Evolutionary conservation across 2,329 filamentous ascomycete species (phyloP), one percentile per base, ranked within the genome.

Genomic region (Pseudogymnoascus sp.): DNA sequence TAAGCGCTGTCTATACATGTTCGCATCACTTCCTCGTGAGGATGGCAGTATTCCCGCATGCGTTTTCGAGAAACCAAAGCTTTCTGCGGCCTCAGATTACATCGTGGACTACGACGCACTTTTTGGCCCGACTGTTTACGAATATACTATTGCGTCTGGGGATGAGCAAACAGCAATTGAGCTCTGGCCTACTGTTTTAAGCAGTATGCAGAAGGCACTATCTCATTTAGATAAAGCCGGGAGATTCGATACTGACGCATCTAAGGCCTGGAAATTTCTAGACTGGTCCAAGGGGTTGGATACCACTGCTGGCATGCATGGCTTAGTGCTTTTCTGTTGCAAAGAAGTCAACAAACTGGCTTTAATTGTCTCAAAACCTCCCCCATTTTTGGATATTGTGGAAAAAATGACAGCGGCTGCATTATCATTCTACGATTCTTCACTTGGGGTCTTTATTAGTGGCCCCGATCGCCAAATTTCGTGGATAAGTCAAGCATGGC

Each of bases 41-140:
- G 73, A 75, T 64, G 69, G 66, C 11, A 70, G 69, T n/a, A 61
- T 75, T 11, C 72, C 73, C 1, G 73, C 73, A 1, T 74, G 72
- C 61, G 38, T 75, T 12, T 74, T 74, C 61, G 73, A 75, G 63
- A 69, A 71, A 49, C 72, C 72, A 8, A 68, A 63, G 19, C 65
- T 74, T 4, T 63, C 66, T 4, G 65, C 72, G 0, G 71, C 71
- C 0, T 67, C 70, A 2, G 73, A 75, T 52, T 75, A 75, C 61
- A 74, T 75, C 31, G 69, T 74, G 10, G 73, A 75, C 63, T 75
- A 75, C 64, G 73, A 75, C 55, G 71, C 72, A 1, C 67, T 75
- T 12, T 75, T 74, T 61, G 70, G 68, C 6, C 66, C 68, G 35
- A 72, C 70, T 4, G 69, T 73, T 7, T 68, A 71, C 8, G 73